Evolutionary conservation across 768 basidiomycete genomes (phyloP), one percentile per base, ranked within the genome.

Genomic region (Lentinula boryana): DNA sequence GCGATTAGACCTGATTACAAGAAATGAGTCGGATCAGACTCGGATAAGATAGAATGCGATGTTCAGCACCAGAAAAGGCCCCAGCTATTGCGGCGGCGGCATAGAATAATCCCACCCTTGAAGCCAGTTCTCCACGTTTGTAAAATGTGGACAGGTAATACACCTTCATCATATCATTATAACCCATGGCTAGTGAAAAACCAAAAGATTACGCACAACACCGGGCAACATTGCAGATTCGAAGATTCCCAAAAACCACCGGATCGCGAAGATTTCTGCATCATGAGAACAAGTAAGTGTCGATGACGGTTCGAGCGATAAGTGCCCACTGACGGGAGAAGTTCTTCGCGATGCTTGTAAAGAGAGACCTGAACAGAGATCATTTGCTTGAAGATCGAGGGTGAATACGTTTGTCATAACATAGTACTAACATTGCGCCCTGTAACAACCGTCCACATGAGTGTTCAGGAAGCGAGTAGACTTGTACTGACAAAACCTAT

Each of bases 131-230:
- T 50, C 77, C 73, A 36, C 82, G 69, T 62, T 75, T 80, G 67
- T 82, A 82, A 61, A 81, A 81, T 0, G 78, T 79, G 2, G 78
- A 80, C n/a, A 82, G 70, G 64, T 81, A 81, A 66, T 78, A 81
- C 3, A 82, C 75, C 73, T 76, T 27, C 4, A 44, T 9, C n/a
- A 51, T 15, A 48, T 23, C 21, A 21, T 9, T 12, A 44, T 31
- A 4, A 33, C 23, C 5, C 10, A 18, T 40, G n/a, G 48, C 21
- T 35, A 27, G 32, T 1, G 23, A 4, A 51, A 32, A 3, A 3
- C 27, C 23, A 5, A 38, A 18, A 18, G 12, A 13, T 10, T 12
- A 63, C 64, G 36, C 57, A 74, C 73, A 51, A 80, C 80, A 33
- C 78, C 80, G 18, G 79, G 79, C 35, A 80, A 69, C 76, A 81